Evolutionary conservation across 805 yeast genomes (phyloP).

Genomic region (Wickerhamomyces hampshirensis): DNA sequence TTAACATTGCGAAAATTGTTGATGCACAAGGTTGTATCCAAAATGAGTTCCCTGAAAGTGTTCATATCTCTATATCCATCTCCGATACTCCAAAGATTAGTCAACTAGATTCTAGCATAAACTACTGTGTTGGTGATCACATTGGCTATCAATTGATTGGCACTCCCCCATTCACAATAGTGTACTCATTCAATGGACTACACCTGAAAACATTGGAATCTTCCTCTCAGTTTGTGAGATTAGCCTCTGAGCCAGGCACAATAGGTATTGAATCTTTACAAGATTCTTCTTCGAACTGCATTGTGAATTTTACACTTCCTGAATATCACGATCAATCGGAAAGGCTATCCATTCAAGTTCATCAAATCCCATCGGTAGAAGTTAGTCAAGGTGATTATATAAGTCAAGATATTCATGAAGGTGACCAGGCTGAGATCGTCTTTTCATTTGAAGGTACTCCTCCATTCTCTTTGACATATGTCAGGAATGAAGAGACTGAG

Average conservation of each 20-base stretch:
- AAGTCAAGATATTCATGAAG: constrained; percentile 85
- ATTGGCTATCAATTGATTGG: constrained; percentile 75
- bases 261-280: constrained; percentile 61
- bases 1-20: constrained; percentile 50
- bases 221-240: constrained; percentile 50
- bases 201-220: constrained; percentile 51
- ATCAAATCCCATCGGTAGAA: constrained; percentile 73
- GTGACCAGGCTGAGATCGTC: constrained; percentile 85
- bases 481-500: constrained; percentile 54
- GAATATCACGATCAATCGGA: constrained; percentile 29
- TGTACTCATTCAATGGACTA: constrained; percentile 65
- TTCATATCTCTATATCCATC: constrained; percentile 51
- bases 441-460: constrained; percentile 85
- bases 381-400: constrained; percentile 73
- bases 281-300: constrained; percentile 73
- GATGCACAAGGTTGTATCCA: constrained; percentile 71
- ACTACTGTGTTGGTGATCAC: constrained; percentile 92
- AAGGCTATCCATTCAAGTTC: constrained; percentile 36
- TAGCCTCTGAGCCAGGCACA: constrained; percentile 81
- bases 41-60: constrained; percentile 36
- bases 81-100: constrained; percentile 73
- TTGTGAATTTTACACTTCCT: constrained; percentile 49
- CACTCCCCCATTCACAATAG: constrained; percentile 70
- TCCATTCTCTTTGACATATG: constrained; percentile 84
- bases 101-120: constrained; percentile 34